Percentiles rank a stretch among this genome's conserved stretches.
Evolutionary conservation across 345 rosid species (phyloP).

Genomic region (Punica granatum): DNA sequence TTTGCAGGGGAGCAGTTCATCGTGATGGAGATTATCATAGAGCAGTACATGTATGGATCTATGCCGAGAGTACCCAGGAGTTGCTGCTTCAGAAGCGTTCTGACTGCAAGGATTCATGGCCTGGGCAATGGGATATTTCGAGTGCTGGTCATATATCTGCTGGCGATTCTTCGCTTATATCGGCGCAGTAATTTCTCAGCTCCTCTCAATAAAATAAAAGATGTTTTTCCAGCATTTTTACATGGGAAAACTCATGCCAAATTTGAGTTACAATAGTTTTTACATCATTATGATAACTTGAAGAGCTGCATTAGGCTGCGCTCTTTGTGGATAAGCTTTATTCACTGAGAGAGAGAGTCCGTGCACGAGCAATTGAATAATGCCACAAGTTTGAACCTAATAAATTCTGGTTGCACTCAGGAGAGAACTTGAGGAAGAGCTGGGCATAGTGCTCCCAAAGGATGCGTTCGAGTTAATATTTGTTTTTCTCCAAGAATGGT

Average conservation of each 20-base stretch:
- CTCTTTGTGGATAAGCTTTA: neutral
- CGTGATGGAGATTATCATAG: constrained; percentile 88
- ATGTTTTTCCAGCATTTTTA: too few relatives aligned
- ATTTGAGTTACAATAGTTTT: too few relatives aligned
- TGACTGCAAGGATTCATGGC: constrained; percentile 83
- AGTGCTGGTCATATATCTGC: constrained; percentile 98
- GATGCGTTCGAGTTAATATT: constrained; percentile 86
- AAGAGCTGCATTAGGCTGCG: neutral
- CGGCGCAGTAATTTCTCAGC: constrained; percentile 50
- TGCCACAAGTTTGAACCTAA: neutral
- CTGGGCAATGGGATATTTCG: constrained; percentile 87
- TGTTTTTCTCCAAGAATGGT: constrained; percentile 73
- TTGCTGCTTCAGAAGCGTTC: constrained; percentile 74
- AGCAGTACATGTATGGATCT: constrained; percentile 84
- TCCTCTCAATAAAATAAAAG: neutral
- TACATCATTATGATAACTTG: too few relatives aligned
- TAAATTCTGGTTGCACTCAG: constrained; percentile 26
- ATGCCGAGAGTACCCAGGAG: constrained; percentile 68
- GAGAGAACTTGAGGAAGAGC: constrained; percentile 92
- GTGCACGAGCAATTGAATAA: neutral
- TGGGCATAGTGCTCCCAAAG: constrained; percentile 68
- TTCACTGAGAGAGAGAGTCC: neutral
- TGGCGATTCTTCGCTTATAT: constrained; percentile 63
- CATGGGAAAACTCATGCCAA: too few relatives aligned
- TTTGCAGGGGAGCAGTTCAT: constrained; percentile 58